phyloP scores from a whole-genome alignment of 129 eudicot species.

The Tagetes patula region DNA sequence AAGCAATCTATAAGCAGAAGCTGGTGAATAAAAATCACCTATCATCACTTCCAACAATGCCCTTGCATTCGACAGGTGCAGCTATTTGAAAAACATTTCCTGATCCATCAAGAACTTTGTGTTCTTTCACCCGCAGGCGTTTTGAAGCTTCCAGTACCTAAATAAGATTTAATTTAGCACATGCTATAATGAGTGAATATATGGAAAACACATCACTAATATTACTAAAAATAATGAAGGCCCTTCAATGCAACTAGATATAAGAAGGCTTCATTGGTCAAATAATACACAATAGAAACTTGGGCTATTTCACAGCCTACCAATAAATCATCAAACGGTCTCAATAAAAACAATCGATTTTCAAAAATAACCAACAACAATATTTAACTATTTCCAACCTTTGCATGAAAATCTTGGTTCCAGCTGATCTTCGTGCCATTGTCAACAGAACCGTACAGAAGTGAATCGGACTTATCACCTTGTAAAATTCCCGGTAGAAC shows the following conservation, averaged over 20 bases:
- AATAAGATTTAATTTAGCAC: conserved; percentile 13
- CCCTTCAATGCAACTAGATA: neutral
- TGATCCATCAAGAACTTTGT: conserved; percentile 82
- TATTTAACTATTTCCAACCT: conserved; percentile 45
- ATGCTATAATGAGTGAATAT: neutral
- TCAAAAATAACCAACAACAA: neutral
- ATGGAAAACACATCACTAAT: neutral
- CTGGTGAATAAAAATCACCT: conserved; percentile 42
- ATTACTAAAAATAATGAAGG: neutral
- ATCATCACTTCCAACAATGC: conserved; percentile 99
- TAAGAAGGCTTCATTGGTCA: neutral
- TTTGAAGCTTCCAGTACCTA: conserved; percentile 93
- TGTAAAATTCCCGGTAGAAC: conserved; percentile 97
- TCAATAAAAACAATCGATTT: too few species aligned
- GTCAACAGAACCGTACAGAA: conserved; percentile 95
- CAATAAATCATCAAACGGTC: neutral
- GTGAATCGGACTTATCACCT: conserved; percentile 97
- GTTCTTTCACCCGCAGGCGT: conserved; percentile 91
- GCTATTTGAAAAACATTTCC: conserved; percentile 82
- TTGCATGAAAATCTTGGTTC: conserved; percentile 87
- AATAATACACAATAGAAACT: neutral
- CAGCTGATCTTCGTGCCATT: conserved; percentile 98
- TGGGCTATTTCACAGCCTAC: neutral
- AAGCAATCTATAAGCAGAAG: neutral
- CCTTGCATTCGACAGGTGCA: conserved; percentile 99